A percentile compares a stretch with the other conserved stretches of the same genome.
Conservation (phyloP, 2,329 filamentous ascomycete genomes). For the Diaporthe eres region DNA sequence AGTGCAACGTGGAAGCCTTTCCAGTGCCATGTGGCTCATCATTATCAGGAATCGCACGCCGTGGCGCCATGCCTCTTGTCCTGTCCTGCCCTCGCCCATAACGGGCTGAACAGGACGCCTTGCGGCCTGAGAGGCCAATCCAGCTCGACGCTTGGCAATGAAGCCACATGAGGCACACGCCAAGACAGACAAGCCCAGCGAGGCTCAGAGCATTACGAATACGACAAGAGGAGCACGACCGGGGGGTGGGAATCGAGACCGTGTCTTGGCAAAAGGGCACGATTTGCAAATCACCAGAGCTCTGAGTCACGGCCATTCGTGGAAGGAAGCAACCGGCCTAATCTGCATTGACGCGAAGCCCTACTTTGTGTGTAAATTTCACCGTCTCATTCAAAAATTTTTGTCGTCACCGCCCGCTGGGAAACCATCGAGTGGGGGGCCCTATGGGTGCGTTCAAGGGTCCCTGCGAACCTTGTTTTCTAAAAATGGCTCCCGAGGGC, state of each 20-base stretch:
- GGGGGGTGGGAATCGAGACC: not conserved
- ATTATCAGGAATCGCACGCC: slow-evolving; percentile 2
- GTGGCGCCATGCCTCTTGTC: slow-evolving; percentile 24
- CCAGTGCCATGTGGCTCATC: not conserved
- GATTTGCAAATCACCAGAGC: not conserved
- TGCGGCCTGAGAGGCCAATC: not conserved
- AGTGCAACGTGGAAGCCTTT: not conserved
- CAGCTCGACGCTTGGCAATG: slow-evolving; percentile 10
- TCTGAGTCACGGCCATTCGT: slow-evolving; percentile 18
- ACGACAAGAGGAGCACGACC: not conserved
- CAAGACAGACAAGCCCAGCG: slow-evolving; percentile 7
- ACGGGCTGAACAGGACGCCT: slow-evolving; percentile 11
- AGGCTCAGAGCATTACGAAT: slow-evolving; percentile 16
- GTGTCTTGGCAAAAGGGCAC: not conserved
- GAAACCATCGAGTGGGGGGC: not conserved
- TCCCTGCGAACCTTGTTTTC: slow-evolving; percentile 20
- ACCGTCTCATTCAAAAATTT: slow-evolving; percentile 20
- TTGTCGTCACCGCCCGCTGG: slow-evolving; percentile 1
- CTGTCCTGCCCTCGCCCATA: not conserved
- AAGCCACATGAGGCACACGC: slow-evolving; percentile 17
- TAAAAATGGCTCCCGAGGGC: slow-evolving; percentile 27
- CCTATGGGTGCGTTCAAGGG: not conserved
- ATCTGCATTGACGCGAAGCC: slow-evolving; percentile 4
- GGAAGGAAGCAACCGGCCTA: not conserved
- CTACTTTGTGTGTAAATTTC: not conserved